Base-by-base conservation (phyloP, 2,329 filamentous ascomycete genomes). In the Cladosporium colombiae region DNA sequence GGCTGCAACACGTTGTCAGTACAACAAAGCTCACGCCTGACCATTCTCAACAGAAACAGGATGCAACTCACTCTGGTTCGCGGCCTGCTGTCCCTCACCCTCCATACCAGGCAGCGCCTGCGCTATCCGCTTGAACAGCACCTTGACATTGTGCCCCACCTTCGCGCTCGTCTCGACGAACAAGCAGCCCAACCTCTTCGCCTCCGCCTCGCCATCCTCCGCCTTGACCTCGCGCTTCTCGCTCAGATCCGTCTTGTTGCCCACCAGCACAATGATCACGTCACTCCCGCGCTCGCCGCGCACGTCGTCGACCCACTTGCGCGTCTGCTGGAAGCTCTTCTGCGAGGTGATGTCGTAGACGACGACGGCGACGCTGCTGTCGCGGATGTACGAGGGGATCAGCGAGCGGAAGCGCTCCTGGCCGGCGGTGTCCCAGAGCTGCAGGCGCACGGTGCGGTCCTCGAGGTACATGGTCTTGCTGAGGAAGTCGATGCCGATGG, bases 391-490 rank as follows among this genome's bases (percentile, higher is more conserved):
- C 25, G 93, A 97, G 64, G 96, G 96, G 72, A 99, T 99, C 75
- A 99, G 81, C 76, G 92, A 96, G 79, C 96, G 90, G 83, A 99
- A 99, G 72, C 95, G 88, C 81, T 99, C 95, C 80, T 99, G 95
- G 68, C 95, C 95, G 57, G 95, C 95, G 6, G 95, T 99, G 79
- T 99, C 95, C 95, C 95, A 99, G 69, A 99, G 87, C 79, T 99
- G 95, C 79, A 99, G 86, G 76, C 96, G 91, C 68, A 99, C 95
- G 50, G 95, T 99, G 78, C 95, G 88, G 83, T 99, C 95, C 83
- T 99, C 95, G 68, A 99, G 90, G 81, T 99, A 99, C 96, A 99
- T 99, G 64, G 95, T 99, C 92, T 99, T 99, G 76, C 93, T 97
- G 72, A 99, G 88, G 78, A 99, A 99, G 82, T 99, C 95, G 83